Base-by-base conservation (phyloP, 192 early-diverging fungal species). In the Podochytrium sp. region DNA sequence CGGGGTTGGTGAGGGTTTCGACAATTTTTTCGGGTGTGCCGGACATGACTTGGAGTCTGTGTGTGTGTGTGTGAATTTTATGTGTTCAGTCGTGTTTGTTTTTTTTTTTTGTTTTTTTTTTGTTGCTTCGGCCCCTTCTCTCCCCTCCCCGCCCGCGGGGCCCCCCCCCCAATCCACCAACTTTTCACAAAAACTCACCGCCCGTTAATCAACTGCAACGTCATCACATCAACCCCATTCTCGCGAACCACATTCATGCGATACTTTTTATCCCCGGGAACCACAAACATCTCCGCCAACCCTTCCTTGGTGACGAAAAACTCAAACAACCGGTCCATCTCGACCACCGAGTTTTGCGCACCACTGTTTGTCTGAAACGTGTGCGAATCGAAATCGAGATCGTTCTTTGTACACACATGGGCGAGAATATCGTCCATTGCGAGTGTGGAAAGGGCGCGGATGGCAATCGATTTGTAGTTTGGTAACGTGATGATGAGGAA, bases 21-120 rank as follows among this genome's bases (percentile, higher is more conserved):
- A 86, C 81, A 33, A 86, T 67, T 56, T 81, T 83, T 20, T 79
- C 83, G 4, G 75, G 71, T 18, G 85, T 86, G 23, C 76, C 85
- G 1, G 84, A 80, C 79, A 86, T 86, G 4, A 85, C 85, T 40
- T 75, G 70, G 2, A 83, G 66, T 3, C 84, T 86, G 53, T 59
- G 10, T 18, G 27, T 42, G 39, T n/a, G n/a, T n/a, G n/a, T n/a
- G n/a, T n/a, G n/a, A n/a, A n/a, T n/a, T n/a, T n/a, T n/a, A n/a
- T n/a, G n/a, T n/a, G n/a, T n/a, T n/a, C n/a, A n/a, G n/a, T n/a
- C n/a, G n/a, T n/a, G n/a, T n/a, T n/a, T n/a, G n/a, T n/a, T n/a
- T n/a, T n/a, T n/a, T n/a, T n/a, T n/a, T n/a, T n/a, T n/a, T n/a
- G n/a, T n/a, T n/a, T n/a, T n/a, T n/a, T n/a, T n/a, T n/a, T n/a